Conservation (phyloP, 2,329 filamentous ascomycete genomes). For the Penicillium paneum region DNA sequence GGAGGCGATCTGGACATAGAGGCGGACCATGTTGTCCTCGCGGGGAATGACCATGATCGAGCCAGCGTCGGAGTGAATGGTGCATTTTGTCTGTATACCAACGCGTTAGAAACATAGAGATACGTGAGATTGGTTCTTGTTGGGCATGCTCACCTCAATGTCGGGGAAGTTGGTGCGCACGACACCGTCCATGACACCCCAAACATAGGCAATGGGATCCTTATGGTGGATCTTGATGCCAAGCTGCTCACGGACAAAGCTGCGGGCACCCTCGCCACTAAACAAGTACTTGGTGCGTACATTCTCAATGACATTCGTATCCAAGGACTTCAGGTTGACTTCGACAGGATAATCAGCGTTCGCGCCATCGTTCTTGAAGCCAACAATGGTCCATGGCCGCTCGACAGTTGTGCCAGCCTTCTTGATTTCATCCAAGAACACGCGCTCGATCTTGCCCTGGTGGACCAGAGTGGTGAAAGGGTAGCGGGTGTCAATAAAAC, state of each 20-base stretch:
- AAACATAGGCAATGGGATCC: slow-evolving; percentile 62
- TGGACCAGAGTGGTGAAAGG: slow-evolving; percentile 62
- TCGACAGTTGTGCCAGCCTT: slow-evolving; percentile 57
- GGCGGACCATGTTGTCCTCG: slow-evolving; percentile 49
- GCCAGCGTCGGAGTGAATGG: slow-evolving; percentile 62
- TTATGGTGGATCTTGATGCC: slow-evolving; percentile 64
- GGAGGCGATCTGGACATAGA: slow-evolving; percentile 58
- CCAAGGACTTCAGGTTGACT: slow-evolving; percentile 72
- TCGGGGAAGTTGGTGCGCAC: slow-evolving; percentile 62
- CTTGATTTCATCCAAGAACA: slow-evolving; percentile 60
- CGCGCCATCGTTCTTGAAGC: slow-evolving; percentile 58
- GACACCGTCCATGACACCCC: slow-evolving; percentile 66
- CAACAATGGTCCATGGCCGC: slow-evolving; percentile 60
- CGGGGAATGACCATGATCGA: slow-evolving; percentile 62
- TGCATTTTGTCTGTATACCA: slow-evolving; percentile 58
- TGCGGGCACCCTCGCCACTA: slow-evolving; percentile 60
- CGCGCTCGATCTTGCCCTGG: slow-evolving; percentile 61
- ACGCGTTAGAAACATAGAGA: not conserved
- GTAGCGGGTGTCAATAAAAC: slow-evolving; percentile 67
- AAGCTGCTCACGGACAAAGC: slow-evolving; percentile 60
- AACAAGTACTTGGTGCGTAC: slow-evolving; percentile 62
- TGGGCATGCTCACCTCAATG: slow-evolving; percentile 49
- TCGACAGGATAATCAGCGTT: slow-evolving; percentile 73
- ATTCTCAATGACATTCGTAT: slow-evolving; percentile 67
- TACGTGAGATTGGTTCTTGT: not conserved